Evolutionary conservation across 208 protist genomes (phyloP), one percentile per base, ranked within the genome.

Genomic region (Naegleria lovaniensis): DNA sequence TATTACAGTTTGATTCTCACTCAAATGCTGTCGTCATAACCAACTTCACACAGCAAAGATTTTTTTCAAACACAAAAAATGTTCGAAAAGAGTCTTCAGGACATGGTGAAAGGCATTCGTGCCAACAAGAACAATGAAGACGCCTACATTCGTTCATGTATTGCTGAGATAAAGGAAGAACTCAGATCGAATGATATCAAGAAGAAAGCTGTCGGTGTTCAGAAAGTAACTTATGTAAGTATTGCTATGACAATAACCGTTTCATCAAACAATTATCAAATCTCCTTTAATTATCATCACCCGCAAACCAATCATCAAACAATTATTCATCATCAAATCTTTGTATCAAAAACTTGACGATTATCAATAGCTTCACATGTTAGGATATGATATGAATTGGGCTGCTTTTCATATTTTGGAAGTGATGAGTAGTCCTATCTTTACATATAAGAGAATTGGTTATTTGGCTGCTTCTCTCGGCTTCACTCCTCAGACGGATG

Each of bases 381-480:
- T 99, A 4, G 98, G 98, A 55, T 98, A 99, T 94, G 96, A 96
- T 92, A 97, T 98, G 33, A 94, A 92, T 59, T 99, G 97, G 95
- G 98, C 97, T 0, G 92, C 97, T 43, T 99, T 99, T 91, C 95
- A 98, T 91, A 95, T 98, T 41, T 94, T 99, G 5, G 98, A 99
- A 93, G 95, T 99, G 15, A 99, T 99, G 98, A 95, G 94, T 15
- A 40, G 96, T 87, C 91, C 94, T 29, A 75, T 92, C 13, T 97
- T 97, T 90, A 89, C 92, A 16, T 95, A 97, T 87, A 98, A 98
- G 92, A 95, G 96, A n/a, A 91, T 95, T 33, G 97, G 95, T 29
- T 99, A 99, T 93, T 93, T 99, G 36, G 98, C 98, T 0, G 98
- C 98, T 7, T 95, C 96, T 79, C 95, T 98, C 59, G 96, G 93